Percentiles rank a stretch among this genome's conserved stretches.
Evolutionary conservation across 2,329 filamentous ascomycete genomes (phyloP).

Genomic region (Cordyceps cateniannulata): DNA sequence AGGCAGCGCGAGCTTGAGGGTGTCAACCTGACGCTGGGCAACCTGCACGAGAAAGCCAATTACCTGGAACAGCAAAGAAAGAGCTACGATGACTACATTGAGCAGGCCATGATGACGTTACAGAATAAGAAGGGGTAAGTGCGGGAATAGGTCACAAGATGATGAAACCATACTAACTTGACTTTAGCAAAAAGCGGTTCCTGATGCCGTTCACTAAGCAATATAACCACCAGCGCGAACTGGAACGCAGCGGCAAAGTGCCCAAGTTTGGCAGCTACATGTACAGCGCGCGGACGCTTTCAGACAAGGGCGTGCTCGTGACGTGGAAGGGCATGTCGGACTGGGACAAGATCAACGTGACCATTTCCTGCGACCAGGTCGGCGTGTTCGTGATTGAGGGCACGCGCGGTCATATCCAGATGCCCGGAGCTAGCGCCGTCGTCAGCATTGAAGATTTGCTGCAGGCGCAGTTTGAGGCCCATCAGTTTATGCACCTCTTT

Average conservation of each 20-base stretch:
- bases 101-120: slow-evolving; percentile 93
- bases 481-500: slow-evolving; percentile 93
- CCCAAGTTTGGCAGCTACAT: slow-evolving; percentile 98
- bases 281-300: slow-evolving; percentile 82
- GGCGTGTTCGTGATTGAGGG: slow-evolving; percentile 92
- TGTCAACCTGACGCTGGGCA: slow-evolving; percentile 66
- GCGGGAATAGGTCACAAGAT: not conserved
- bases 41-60: slow-evolving; percentile 77
- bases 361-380: slow-evolving; percentile 88
- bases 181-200: slow-evolving; percentile 74
- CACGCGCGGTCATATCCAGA: slow-evolving; percentile 85
- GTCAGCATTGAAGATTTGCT: slow-evolving; percentile 88
- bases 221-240: slow-evolving; percentile 96
- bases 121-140: slow-evolving; percentile 89
- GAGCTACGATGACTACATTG: slow-evolving; percentile 98
- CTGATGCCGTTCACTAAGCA: slow-evolving; percentile 95
- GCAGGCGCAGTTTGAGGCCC: slow-evolving; percentile 94
- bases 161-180: slow-evolving; percentile 14
- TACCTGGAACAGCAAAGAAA: slow-evolving; percentile 95
- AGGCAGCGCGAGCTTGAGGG: slow-evolving; percentile 85
- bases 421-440: slow-evolving; percentile 83
- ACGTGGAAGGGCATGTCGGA: slow-evolving; percentile 82
- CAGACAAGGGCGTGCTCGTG: slow-evolving; percentile 90
- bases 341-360: slow-evolving; percentile 89
- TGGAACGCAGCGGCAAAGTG: slow-evolving; percentile 84